These are phyloP conservation scores for Datura wrightii DNA, from an alignment of 257 asterid genomes.

Conservation along the genomic window DNA sequence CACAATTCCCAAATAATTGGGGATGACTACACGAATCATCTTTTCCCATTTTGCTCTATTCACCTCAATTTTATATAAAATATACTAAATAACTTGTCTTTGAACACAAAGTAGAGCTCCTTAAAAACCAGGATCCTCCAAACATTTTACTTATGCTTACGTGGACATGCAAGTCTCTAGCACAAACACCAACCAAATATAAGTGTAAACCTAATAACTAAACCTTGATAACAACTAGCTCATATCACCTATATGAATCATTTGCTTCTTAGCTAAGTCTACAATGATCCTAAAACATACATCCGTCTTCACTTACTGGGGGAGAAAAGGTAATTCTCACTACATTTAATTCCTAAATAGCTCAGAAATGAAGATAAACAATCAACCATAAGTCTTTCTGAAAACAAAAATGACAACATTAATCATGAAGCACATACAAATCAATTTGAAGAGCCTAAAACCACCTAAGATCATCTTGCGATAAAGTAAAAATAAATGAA, in stretches of 20 bases:
- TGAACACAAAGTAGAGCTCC: not conserved
- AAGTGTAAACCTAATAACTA: conserved; percentile 11
- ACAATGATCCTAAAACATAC: not conserved
- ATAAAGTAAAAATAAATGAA: not conserved
- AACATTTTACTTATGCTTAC: not conserved
- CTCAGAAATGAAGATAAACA: not conserved
- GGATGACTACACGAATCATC: not conserved
- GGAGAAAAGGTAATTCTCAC: not conserved
- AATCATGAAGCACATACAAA: not conserved
- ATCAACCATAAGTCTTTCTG: not conserved
- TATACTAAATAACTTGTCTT: not conserved
- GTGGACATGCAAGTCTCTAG: not conserved
- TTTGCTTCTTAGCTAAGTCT: conserved; percentile 11
- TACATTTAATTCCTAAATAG: conserved; percentile 5
- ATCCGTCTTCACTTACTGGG: not conserved
- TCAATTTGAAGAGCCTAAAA: not conserved
- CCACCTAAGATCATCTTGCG: not conserved
- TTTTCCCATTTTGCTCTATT: not conserved
- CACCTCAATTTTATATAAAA: not conserved
- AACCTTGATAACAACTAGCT: conserved; percentile 2
- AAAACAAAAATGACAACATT: not conserved
- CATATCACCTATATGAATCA: not conserved
- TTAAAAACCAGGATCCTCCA: not conserved
- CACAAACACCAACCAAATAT: not conserved
- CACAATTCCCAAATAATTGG: not conserved